phyloP scores from a whole-genome alignment of 257 asterid genomes.

The Solanum piurae region DNA sequence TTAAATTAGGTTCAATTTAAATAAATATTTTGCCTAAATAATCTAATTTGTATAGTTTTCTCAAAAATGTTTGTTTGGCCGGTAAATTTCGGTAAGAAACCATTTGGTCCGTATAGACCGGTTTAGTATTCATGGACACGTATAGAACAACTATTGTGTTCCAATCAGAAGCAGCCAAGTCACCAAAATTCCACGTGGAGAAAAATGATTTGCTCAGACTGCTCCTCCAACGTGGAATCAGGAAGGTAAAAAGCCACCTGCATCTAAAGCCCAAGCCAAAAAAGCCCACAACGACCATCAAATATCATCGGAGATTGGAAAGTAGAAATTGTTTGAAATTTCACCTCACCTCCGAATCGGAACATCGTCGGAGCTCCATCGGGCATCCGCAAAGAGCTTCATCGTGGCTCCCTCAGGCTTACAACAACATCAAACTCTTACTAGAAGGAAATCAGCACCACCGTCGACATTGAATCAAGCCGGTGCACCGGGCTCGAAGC shows the following conservation, averaged over 20 bases:
- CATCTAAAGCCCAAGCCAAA: neutral
- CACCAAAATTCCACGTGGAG: conserved; percentile 25
- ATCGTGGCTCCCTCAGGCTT: conserved; percentile 83
- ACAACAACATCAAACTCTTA: conserved; percentile 40
- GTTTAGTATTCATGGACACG: neutral
- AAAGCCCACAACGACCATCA: neutral
- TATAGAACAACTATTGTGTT: neutral
- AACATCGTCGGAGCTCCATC: conserved; percentile 54
- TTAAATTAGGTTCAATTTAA: too few species aligned
- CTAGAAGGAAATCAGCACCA: conserved; percentile 56
- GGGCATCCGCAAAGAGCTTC: conserved; percentile 17
- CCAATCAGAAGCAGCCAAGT: conserved; percentile 22
- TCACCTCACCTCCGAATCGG: neutral
- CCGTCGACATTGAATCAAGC: conserved; percentile 22
- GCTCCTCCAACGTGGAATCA: conserved; percentile 13
- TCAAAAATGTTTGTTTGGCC: neutral
- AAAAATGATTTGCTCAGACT: conserved; percentile 13
- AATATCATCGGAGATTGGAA: neutral
- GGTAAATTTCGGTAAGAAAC: neutral
- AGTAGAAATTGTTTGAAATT: neutral
- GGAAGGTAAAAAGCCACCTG: neutral
- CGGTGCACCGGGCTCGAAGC: conserved; percentile 28
- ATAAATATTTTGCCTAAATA: too few species aligned
- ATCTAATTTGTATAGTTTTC: too few species aligned
- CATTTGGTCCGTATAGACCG: neutral